Conservation (phyloP, 2,329 filamentous ascomycete species). For the Ceratocystis variospora region DNA sequence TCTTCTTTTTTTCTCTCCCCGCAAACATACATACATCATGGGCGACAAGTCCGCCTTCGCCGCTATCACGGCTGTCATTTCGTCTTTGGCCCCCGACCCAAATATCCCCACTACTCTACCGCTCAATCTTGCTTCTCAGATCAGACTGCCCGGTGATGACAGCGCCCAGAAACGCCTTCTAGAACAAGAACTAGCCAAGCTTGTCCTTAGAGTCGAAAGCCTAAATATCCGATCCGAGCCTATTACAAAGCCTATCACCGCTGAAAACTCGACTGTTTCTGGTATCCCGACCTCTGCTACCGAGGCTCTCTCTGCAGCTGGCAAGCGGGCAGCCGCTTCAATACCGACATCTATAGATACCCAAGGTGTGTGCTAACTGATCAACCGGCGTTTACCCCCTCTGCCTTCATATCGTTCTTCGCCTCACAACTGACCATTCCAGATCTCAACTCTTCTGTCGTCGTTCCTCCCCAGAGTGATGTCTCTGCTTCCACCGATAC, state of each 20-base stretch:
- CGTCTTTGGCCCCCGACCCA: constrained; percentile 36
- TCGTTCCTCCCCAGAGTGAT: constrained; percentile 75
- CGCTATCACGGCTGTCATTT: constrained; percentile 41
- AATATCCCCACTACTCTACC: constrained; percentile 30
- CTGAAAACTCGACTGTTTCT: constrained; percentile 39
- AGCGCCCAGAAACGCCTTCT: constrained; percentile 62
- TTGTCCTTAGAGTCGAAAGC: constrained; percentile 63
- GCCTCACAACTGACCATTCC: constrained; percentile 72
- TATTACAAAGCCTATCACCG: constrained; percentile 27
- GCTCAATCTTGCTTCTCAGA: constrained; percentile 33
- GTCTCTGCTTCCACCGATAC: constrained; percentile 76
- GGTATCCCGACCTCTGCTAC: constrained; percentile 68
- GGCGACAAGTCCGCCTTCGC: constrained; percentile 42
- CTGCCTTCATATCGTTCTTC: constrained; percentile 31
- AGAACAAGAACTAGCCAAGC: constrained; percentile 68
- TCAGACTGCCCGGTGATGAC: constrained; percentile 65
- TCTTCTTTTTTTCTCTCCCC: not conserved
- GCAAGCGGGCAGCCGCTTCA: constrained; percentile 30
- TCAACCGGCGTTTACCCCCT: constrained; percentile 18
- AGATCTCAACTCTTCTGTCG: constrained; percentile 68
- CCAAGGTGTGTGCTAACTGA: constrained; percentile 24
- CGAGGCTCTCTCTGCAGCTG: constrained; percentile 46
- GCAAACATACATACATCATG: constrained; percentile 26
- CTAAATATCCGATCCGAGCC: constrained; percentile 63
- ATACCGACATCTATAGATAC: constrained; percentile 35